Evolutionary conservation across 2,329 filamentous ascomycete genomes (phyloP), one percentile per base, ranked within the genome.

Genomic region (Xylaria sp.): DNA sequence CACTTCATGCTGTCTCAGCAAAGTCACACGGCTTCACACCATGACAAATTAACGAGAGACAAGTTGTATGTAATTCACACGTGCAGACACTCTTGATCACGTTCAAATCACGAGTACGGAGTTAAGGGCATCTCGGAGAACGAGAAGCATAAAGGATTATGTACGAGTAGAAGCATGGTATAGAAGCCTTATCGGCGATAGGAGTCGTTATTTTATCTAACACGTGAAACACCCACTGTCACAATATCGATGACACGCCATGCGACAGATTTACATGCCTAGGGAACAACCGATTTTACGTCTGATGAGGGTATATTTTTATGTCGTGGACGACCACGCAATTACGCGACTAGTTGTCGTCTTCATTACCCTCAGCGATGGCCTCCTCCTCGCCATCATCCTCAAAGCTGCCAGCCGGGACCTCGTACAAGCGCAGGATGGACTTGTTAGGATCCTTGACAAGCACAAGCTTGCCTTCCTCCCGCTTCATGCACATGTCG

Each of bases 361-460:
- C 69, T 4, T 61, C 65, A 18, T 68, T 69, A 2, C 57, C 51
- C 50, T 67, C 81, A 80, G 67, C 83, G 83, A 61, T 83, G 80
- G 48, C 80, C 81, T 81, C 81, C 61, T 90, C 89, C 55, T 95
- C 91, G 3, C 84, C 89, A 39, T 93, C 90, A 69, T 97, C 93
- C 70, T 97, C 94, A 73, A 97, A 93, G 63, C 91, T 94, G 70
- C 88, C 86, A 55, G 84, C 78, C 1, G 94, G 94, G 6, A 99
- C 90, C 74, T 92, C 88, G 80, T 99, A 99, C 71, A 99, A 79
- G 65, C 94, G 87, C 66, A 99, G 85, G 65, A 97, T 91, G 60
- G 89, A 85, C 87, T 97, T 97, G 83, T 99, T 99, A 61, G 94
- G 94, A 76, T 99, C 94, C 87, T 89, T 89, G 72, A 88, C 85